Evolutionary conservation across 164 flowering plant genomes (phyloP).

Genomic region (Litsea cubeba): DNA sequence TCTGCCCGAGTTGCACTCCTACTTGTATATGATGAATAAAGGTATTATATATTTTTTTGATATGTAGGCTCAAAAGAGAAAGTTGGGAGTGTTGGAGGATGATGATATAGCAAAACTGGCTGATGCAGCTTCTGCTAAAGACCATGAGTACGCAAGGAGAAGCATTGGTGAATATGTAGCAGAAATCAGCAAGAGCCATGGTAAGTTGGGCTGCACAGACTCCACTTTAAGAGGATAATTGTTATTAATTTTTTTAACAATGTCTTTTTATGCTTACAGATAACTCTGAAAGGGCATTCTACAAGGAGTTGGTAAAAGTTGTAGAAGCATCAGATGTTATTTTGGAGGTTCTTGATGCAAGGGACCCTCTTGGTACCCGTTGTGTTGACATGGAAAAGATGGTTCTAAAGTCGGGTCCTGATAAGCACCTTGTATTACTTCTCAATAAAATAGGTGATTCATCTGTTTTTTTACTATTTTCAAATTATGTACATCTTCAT

Average conservation of each 20-base stretch:
- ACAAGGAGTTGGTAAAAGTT: conserved; percentile 88
- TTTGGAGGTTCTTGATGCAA: conserved; percentile 94
- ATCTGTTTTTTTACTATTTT: neutral
- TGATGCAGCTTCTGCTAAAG: conserved; percentile 12
- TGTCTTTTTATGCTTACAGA: conserved; percentile 30
- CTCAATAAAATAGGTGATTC: conserved; percentile 87
- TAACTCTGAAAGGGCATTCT: conserved; percentile 75
- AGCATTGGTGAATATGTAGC: conserved; percentile 16
- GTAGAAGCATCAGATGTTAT: conserved; percentile 95
- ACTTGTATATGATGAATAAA: no score
- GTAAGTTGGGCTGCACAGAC: conserved; percentile 25
- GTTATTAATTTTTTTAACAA: neutral
- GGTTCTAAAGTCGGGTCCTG: conserved; percentile 70
- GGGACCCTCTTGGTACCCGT: conserved; percentile 95
- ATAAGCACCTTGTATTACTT: conserved; percentile 87
- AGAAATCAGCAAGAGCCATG: conserved; percentile 29
- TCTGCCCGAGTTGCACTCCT: no score
- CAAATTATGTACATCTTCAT: neutral
- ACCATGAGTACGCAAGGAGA: conserved; percentile 21
- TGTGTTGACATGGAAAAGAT: conserved; percentile 93
- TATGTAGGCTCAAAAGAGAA: conserved; percentile 71
- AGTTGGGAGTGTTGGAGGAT: conserved; percentile 60
- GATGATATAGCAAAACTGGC: conserved; percentile 30
- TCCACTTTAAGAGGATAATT: neutral
- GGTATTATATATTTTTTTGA: no score